Percentiles rank a stretch among this genome's conserved stretches.
These are phyloP conservation scores for Nakaseomyces delphensis DNA, from an alignment of 1,139 yeast genomes.

Conservation along the genomic window DNA sequence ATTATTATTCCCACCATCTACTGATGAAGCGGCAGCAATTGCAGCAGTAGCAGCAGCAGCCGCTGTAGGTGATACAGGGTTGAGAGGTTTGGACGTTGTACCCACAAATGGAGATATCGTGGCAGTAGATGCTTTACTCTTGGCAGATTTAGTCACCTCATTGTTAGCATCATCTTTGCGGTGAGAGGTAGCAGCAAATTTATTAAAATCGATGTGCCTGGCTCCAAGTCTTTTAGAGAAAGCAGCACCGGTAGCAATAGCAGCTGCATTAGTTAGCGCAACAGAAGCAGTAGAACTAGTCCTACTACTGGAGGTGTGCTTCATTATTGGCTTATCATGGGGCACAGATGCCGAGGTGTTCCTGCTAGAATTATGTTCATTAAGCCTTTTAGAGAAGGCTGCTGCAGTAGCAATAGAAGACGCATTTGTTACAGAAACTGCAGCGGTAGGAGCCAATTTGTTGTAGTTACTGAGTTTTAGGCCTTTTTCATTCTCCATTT, in stretches of 20 bases:
- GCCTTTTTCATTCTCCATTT: conserved; percentile 16
- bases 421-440: not conserved
- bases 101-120: not conserved
- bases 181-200: not conserved
- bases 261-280: not conserved
- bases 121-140: too few species aligned
- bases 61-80: too few species aligned
- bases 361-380: not conserved
- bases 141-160: too few species aligned
- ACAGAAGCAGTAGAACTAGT: conserved; percentile 1
- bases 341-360: not conserved
- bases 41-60: too few species aligned
- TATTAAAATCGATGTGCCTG: not conserved
- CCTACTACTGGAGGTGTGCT: not conserved
- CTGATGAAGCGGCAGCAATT: too few species aligned
- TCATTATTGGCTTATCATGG: not conserved
- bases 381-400: not conserved
- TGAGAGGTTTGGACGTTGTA: too few species aligned
- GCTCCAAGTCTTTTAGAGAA: conserved; percentile 1
- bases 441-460: conserved; percentile 1
- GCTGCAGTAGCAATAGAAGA: not conserved
- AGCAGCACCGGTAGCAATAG: not conserved
- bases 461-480: not conserved
- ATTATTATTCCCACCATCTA: too few species aligned
- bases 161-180: too few species aligned